Percentiles rank a stretch among this genome's conserved stretches.
Evolutionary conservation across 2,329 filamentous ascomycete genomes (phyloP).

Genomic region (Escovopsis sp.): DNA sequence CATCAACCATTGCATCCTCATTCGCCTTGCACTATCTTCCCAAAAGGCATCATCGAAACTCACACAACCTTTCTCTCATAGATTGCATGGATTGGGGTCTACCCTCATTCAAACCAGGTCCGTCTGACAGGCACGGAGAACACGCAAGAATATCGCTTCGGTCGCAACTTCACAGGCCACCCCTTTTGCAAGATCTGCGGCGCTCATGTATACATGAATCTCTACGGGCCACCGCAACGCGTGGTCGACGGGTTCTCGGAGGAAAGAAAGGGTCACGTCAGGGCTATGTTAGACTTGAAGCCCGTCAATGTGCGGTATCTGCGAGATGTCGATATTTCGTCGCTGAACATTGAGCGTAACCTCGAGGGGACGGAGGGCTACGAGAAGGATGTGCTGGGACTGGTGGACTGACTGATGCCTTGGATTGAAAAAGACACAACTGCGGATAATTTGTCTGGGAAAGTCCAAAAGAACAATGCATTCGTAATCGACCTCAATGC

Average conservation of each 20-base stretch:
- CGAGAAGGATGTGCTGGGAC: neutral
- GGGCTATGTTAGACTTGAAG: conserved; percentile 11
- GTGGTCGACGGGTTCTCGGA: conserved; percentile 13
- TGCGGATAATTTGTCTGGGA: no score
- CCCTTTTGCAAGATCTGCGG: conserved; percentile 15
- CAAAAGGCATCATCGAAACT: neutral
- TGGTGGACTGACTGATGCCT: no score
- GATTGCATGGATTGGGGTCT: conserved; percentile 14
- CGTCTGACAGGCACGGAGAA: conserved; percentile 11
- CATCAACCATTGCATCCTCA: no score
- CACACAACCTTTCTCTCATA: conserved; percentile 2
- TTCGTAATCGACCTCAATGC: no score
- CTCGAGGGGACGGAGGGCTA: conserved; percentile 14
- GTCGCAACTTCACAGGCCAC: conserved; percentile 8
- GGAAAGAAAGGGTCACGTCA: conserved; percentile 11
- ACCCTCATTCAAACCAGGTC: conserved; percentile 14
- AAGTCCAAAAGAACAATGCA: no score
- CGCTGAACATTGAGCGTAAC: conserved; percentile 6
- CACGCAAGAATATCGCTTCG: conserved; percentile 12
- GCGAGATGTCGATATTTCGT: conserved; percentile 8
- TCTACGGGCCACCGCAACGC: conserved; percentile 16
- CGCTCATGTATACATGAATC: conserved; percentile 12
- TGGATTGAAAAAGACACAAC: no score
- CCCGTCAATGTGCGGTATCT: conserved; percentile 13
- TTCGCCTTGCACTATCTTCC: neutral